Evolutionary conservation across 2,329 filamentous ascomycete species (phyloP).

Genomic region (Fusarium setosum): DNA sequence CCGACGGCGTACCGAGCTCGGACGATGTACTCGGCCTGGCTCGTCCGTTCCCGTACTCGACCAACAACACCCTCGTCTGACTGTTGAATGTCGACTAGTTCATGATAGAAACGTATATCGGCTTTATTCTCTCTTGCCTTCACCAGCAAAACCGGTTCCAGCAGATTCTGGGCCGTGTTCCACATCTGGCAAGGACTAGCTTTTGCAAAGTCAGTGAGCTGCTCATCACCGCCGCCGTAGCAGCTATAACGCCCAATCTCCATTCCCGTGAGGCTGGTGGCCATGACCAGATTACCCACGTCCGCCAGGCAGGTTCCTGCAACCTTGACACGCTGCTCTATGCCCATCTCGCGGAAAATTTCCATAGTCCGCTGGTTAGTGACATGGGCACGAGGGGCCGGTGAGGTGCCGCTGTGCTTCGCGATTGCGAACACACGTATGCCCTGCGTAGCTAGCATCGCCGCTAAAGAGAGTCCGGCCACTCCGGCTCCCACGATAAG

Average conservation of each 20-base stretch:
- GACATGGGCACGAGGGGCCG: slow-evolving; percentile 22
- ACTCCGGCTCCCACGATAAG: slow-evolving; percentile 23
- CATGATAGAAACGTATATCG: slow-evolving; percentile 26
- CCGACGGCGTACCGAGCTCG: slow-evolving; percentile 21
- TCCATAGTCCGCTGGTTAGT: slow-evolving; percentile 28
- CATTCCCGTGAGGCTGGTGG: slow-evolving; percentile 18
- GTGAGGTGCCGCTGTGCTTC: slow-evolving; percentile 21
- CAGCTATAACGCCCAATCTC: slow-evolving; percentile 22
- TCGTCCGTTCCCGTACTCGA: slow-evolving; percentile 17
- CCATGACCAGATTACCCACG: slow-evolving; percentile 20
- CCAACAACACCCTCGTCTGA: slow-evolving; percentile 8
- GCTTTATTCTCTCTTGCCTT: slow-evolving; percentile 14
- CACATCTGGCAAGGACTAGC: slow-evolving; percentile 22
- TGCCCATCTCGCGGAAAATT: slow-evolving; percentile 23
- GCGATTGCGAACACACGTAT: slow-evolving; percentile 14
- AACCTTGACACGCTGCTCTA: slow-evolving; percentile 3
- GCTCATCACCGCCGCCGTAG: slow-evolving; percentile 20
- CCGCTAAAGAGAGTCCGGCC: slow-evolving; percentile 10
- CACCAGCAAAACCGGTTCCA: slow-evolving; percentile 13
- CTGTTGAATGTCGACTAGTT: slow-evolving; percentile 22
- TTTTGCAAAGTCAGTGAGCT: slow-evolving; percentile 24
- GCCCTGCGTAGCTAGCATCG: slow-evolving; percentile 5
- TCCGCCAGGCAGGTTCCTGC: slow-evolving; percentile 11
- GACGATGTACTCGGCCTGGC: slow-evolving; percentile 11
- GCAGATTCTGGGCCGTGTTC: slow-evolving; percentile 7